Conservation (phyloP, 306 rosid genomes). For the peach (Prunus persica) region Prunus_persica_NCBIv2 NC_034009.1:38532001-38532500, state of each 20-base stretch:
- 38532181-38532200: background rate
- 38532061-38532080: too few relatives aligned
- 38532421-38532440: background rate
- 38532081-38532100: too few relatives aligned
- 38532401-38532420: background rate
- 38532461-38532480: background rate
- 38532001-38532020: too few relatives aligned
- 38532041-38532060: too few relatives aligned
- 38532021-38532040: too few relatives aligned
- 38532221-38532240: background rate
- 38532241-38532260: background rate
- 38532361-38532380: background rate
- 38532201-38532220: background rate
- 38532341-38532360: background rate
- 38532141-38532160: too few relatives aligned
- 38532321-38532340: background rate
- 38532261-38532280: background rate
- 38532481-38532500: background rate
- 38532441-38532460: background rate
- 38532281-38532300: background rate
- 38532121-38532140: too few relatives aligned
- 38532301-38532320: background rate
- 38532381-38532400: too few relatives aligned
- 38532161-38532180: too few relatives aligned
- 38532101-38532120: too few relatives aligned